Conservation (phyloP, 805 yeast genomes). For the Metschnikowia lachancei region DNA sequence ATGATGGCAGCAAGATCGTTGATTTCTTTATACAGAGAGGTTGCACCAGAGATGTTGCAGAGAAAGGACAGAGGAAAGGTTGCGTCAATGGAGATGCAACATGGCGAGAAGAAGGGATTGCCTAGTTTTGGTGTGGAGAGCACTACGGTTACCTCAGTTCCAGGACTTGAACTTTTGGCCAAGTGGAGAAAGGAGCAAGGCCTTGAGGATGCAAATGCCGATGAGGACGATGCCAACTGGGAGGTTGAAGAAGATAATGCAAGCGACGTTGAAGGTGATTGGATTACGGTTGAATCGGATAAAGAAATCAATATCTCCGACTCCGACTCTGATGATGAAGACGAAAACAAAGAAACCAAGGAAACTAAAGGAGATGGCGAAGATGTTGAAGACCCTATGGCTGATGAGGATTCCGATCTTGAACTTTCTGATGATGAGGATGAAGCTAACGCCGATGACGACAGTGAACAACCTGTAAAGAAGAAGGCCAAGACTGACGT, state of each 20-base stretch:
- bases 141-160: conserved; percentile 65
- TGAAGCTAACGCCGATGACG: conserved; percentile 18
- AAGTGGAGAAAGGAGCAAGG: conserved; percentile 75
- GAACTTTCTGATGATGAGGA: conserved; percentile 35
- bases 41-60: conserved; percentile 93
- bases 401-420: conserved; percentile 36
- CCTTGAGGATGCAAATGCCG: conserved; percentile 48
- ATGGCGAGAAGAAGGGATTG: conserved; percentile 46
- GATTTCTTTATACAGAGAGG: conserved; percentile 82
- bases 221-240: conserved; percentile 52
- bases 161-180: conserved; percentile 86
- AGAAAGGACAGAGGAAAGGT: conserved; percentile 90
- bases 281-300: conserved; percentile 86
- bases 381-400: conserved; percentile 31
- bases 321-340: conserved; percentile 38
- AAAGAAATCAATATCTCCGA: conserved; percentile 61
- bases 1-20: conserved; percentile 91
- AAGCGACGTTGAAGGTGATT: conserved; percentile 77
- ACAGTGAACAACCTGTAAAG: conserved; percentile 35
- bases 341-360: conserved; percentile 39
- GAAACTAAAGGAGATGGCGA: conserved; percentile 54
- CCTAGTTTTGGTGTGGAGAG: conserved; percentile 76
- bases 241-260: conserved; percentile 57
- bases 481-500: conserved; percentile 27
- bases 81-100: conserved; percentile 77